Percentiles rank a stretch among this genome's conserved stretches.
Conservation (phyloP, 805 yeast genomes). For the Candida oleophila region DNA sequence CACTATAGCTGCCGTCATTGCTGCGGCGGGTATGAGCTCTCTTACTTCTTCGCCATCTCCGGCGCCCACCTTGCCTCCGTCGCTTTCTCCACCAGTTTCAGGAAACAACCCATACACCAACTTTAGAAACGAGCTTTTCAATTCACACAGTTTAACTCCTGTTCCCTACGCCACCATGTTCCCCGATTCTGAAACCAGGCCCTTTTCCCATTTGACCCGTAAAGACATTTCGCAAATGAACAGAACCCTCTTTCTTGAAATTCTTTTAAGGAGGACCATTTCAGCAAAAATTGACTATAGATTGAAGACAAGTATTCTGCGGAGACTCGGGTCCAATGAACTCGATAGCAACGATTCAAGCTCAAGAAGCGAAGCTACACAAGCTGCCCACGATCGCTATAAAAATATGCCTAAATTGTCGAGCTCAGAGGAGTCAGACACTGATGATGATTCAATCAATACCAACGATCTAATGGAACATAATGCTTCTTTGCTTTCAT, state of each 20-base stretch:
- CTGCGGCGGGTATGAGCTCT: neutral
- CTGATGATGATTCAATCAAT: constrained; percentile 21
- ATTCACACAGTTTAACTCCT: neutral
- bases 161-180: constrained; percentile 3
- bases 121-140: neutral
- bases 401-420: constrained; percentile 6
- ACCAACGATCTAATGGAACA: constrained; percentile 30
- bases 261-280: constrained; percentile 38
- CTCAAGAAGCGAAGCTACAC: neutral
- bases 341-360: constrained; percentile 2
- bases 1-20: neutral
- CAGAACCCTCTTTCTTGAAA: constrained; percentile 31
- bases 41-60: neutral
- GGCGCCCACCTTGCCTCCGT: neutral
- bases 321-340: constrained; percentile 3
- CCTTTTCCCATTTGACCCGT: constrained; percentile 6
- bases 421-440: constrained; percentile 13
- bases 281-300: constrained; percentile 42
- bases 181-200: constrained; percentile 3
- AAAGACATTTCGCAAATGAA: constrained; percentile 29
- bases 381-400: neutral
- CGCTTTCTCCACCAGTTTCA: neutral
- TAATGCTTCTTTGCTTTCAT: constrained; percentile 25
- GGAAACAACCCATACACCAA: constrained; percentile 3
- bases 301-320: constrained; percentile 18